Evolutionary conservation across 208 protist species (phyloP), one percentile per base, ranked within the genome.

Genomic region (Porcisia deanei): DNA sequence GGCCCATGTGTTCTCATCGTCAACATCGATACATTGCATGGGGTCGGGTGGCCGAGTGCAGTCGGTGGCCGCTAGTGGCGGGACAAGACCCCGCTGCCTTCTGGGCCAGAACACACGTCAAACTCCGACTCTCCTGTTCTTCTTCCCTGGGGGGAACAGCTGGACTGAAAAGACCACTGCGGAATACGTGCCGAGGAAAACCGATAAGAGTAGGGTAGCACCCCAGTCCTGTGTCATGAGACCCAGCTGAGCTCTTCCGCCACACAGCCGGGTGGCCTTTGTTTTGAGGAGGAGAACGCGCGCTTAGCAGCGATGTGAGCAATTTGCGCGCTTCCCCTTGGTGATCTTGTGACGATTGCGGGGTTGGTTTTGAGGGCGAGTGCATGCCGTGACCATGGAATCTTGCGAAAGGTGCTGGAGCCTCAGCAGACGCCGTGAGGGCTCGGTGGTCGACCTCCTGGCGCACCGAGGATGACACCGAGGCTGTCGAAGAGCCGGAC

Each of bases 161-260:
- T 14, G 18, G 10, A 45, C 64, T 47, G 22, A 81, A 76, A 41
- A 81, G 57, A 4, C n/a, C 63, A 49, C 55, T 81, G 22, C 52
- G 71, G 30, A 76, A 73, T 34, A 72, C 49, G 30, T 37, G 68
- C n/a, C 68, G 37, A 1, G 49, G 53, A 47, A 49, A 30, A 57
- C 47, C 54, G 7, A 16, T 30, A 52, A 41, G 6, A n/a, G 2
- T 61, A 16, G 16, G 18, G n/a, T 53, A 16, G 63, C 16, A 1
- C 34, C 12, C 41, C 22, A 37, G 1, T 34, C 16, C 22, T 67
- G 63, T 20, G 20, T 20, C 41, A 52, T 9, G 34, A n/a, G 22
- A 18, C 41, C 41, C 37, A n/a, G 34, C 41, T 18, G 7, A 9
- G 41, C 63, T n/a, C 22, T 49, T 52, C 63, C 41, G 39, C 37